Base-by-base conservation (phyloP, 2,329 filamentous ascomycete species). In the Fusarium sp. region DNA sequence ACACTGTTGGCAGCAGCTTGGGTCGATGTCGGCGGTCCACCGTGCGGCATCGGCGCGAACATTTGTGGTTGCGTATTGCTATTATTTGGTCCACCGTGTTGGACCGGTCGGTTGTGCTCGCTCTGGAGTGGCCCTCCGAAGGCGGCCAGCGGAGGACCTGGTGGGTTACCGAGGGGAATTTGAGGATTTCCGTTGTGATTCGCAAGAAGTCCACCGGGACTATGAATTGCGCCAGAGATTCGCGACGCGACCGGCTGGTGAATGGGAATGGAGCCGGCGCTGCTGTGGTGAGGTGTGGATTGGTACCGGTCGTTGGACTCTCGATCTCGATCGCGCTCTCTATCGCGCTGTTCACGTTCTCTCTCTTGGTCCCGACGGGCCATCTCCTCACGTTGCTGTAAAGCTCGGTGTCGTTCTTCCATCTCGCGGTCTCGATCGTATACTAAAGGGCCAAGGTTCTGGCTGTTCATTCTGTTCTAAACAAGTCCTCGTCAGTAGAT, bases 241-340 rank as follows among this genome's bases (percentile, higher is more conserved):
- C 95, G 87, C 80, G 95, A 91, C 71, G 96, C 96, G 67, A 98
- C 95, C 9, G 96, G 96, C 82, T 98, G 96, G 83, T 98, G 96
- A 77, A 98, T 92, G 61, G 95, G 94, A 61, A 97, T 94, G 6
- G 95, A 94, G 64, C 93, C 94, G 43, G 94, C 92, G 79, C 94
- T 95, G 83, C 93, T 96, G 82, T 98, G 95, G 79, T 96, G 94
- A 69, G 81, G 81, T 32, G 92, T 91, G 68, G 93, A 88, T 76
- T 91, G 92, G 78, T 91, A 91, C 58, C 90, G 88, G 47, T 92
- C 91, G 80, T 89, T 87, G 67, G 89, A 85, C 73, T 94, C 92
- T 80, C 91, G 88, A 74, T 93, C 91, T 76, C 90, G 81, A 61
- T 83, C 81, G 72, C 81, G 79, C 66, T 83, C 81, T 63, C 80